Percentiles rank a stretch among this genome's conserved stretches.
Conservation (phyloP, 331 rosid genomes). For the Acacia pycnantha region DNA sequence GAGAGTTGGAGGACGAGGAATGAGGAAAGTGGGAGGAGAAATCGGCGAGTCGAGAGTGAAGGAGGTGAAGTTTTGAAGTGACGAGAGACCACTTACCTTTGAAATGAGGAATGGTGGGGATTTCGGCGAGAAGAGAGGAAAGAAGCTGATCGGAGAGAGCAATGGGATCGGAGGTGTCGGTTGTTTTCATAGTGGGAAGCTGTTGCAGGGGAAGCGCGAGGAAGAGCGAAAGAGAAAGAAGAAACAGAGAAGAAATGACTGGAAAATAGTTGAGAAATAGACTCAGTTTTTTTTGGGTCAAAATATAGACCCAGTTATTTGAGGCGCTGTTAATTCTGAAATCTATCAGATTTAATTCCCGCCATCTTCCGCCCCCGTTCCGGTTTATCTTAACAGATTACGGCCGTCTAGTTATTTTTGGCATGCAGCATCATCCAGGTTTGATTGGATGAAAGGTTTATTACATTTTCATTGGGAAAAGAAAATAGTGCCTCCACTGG, state of each 20-base stretch:
- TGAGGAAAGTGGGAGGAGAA: conserved; percentile 40
- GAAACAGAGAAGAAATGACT: background rate
- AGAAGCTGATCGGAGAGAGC: conserved; percentile 34
- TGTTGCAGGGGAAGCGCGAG: background rate
- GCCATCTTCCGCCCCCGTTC: background rate
- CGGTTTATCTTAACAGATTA: background rate
- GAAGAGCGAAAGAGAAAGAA: background rate
- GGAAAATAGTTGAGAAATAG: background rate
- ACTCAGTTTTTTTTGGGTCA: too few relatives aligned
- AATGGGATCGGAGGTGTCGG: conserved; percentile 45
- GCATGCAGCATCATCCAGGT: background rate
- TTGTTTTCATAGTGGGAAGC: conserved; percentile 50
- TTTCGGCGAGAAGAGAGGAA: conserved; percentile 42
- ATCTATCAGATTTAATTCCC: too few relatives aligned
- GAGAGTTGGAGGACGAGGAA: conserved; percentile 50
- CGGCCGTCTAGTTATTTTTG: background rate
- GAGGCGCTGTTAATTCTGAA: too few relatives aligned
- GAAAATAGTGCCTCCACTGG: too few relatives aligned
- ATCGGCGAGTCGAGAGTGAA: conserved; percentile 68
- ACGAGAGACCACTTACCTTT: conserved; percentile 78
- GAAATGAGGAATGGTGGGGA: conserved; percentile 53
- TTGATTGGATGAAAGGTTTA: background rate
- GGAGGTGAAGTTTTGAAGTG: conserved; percentile 58
- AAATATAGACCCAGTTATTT: too few relatives aligned
- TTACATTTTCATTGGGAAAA: too few relatives aligned